Percentiles rank a stretch among this genome's conserved stretches.
Conservation (phyloP, 2,329 filamentous ascomycete species). For the Paracorniculantispora psalliotae region DNA sequence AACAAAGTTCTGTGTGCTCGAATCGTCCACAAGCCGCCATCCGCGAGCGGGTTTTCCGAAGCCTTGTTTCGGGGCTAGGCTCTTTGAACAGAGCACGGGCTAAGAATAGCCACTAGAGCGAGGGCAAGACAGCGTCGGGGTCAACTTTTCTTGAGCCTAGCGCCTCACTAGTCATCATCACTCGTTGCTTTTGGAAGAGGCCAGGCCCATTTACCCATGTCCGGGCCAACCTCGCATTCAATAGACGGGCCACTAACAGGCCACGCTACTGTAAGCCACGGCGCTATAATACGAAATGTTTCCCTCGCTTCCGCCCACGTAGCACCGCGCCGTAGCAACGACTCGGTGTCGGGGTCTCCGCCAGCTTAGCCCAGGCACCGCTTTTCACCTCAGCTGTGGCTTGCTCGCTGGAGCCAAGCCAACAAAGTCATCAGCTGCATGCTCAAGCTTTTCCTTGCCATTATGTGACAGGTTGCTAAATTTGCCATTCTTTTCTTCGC, state of each 20-base stretch:
- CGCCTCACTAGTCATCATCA: background rate
- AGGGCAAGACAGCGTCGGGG: background rate
- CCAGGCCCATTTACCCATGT: background rate
- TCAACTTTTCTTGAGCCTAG: background rate
- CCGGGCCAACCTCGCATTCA: background rate
- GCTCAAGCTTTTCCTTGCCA: background rate
- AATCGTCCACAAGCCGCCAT: background rate
- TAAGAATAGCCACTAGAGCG: background rate
- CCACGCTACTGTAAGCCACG: constrained; percentile 7
- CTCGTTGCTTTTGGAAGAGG: background rate
- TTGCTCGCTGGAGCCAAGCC: background rate
- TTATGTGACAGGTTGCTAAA: background rate
- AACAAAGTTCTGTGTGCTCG: background rate
- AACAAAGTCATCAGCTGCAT: background rate
- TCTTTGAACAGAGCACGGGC: background rate
- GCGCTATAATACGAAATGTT: background rate
- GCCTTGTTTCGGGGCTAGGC: background rate
- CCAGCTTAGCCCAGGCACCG: background rate
- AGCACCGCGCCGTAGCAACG: no score
- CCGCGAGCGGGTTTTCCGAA: background rate
- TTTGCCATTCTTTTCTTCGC: background rate
- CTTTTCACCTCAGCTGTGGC: background rate
- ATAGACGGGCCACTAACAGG: background rate
- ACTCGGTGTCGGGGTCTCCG: background rate
- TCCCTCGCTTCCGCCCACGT: background rate